Evolutionary conservation across 2,329 filamentous ascomycete genomes (phyloP).

Genomic region (Hypocrella siamensis): DNA sequence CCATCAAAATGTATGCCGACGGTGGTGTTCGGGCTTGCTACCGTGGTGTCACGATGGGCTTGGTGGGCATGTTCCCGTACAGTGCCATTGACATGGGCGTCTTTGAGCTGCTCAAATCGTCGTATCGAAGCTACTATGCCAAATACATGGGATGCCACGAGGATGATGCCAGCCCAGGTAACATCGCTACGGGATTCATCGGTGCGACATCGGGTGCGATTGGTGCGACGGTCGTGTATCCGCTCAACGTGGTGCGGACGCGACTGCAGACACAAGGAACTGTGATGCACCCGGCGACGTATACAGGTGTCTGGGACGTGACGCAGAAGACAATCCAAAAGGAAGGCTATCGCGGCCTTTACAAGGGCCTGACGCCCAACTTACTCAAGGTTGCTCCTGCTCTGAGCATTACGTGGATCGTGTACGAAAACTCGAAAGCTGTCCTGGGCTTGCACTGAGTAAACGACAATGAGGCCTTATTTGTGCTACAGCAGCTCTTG

Average conservation of each 20-base stretch:
- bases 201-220: constrained; percentile 85
- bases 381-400: constrained; percentile 91
- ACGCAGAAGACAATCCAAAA: constrained; percentile 65
- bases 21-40: constrained; percentile 69
- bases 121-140: constrained; percentile 55
- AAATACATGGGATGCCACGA: constrained; percentile 56
- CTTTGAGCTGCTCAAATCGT: constrained; percentile 80
- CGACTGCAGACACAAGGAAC: constrained; percentile 90
- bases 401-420: constrained; percentile 86
- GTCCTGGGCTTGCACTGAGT: constrained; percentile 37
- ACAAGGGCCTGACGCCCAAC: constrained; percentile 91
- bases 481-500: too few species aligned
- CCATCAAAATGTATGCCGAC: constrained; percentile 68
- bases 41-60: constrained; percentile 81
- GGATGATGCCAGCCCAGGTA: constrained; percentile 68
- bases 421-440: constrained; percentile 81
- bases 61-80: constrained; percentile 95
- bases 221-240: constrained; percentile 87
- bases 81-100: constrained; percentile 92
- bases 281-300: constrained; percentile 75
- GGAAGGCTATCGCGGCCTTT: constrained; percentile 75
- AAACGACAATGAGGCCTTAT: neutral
- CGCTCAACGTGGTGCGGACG: constrained; percentile 83
- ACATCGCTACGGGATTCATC: constrained; percentile 73
- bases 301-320: constrained; percentile 83